Conservation (phyloP, 371 early-diverging fungal species). For the Choanephora cucurbitarum region DNA sequence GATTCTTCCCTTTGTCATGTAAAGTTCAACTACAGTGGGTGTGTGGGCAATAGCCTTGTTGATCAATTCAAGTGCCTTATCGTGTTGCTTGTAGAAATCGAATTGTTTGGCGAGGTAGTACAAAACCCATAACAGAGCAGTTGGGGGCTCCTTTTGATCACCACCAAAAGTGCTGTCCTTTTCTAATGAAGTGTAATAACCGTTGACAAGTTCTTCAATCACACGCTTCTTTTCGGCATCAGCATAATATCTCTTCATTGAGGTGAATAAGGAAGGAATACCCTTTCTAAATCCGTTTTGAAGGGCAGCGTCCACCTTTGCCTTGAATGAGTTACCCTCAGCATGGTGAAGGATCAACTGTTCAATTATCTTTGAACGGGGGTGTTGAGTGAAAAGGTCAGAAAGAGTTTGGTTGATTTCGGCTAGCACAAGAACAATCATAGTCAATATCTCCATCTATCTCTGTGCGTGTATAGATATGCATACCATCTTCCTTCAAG, state of each 20-base stretch:
- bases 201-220: conserved; percentile 66
- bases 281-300: conserved; percentile 83
- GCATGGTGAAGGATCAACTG: conserved; percentile 75
- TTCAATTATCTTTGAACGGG: conserved; percentile 80
- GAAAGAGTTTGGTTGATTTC: conserved; percentile 45
- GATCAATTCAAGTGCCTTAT: conserved; percentile 73
- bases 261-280: conserved; percentile 88
- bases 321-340: conserved; percentile 72
- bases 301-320: conserved; percentile 63
- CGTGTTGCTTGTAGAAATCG: conserved; percentile 67
- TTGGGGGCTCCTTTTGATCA: conserved; percentile 71
- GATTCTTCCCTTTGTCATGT: conserved; percentile 93
- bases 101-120: conserved; percentile 90
- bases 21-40: conserved; percentile 88
- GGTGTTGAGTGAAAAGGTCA: conserved; percentile 72
- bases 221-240: conserved; percentile 67
- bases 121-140: conserved; percentile 83
- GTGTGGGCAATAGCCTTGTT: conserved; percentile 84
- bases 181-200: conserved; percentile 60
- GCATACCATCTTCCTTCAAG: conserved; percentile 42
- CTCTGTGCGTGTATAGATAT: neutral
- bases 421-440: conserved; percentile 25
- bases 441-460: too few species aligned
- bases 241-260: conserved; percentile 73
- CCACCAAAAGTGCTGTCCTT: conserved; percentile 48